Evolutionary conservation across 2,329 filamentous ascomycete species (phyloP), one percentile per base, ranked within the genome.

Genomic region (Kalaharituber pfeilii): DNA sequence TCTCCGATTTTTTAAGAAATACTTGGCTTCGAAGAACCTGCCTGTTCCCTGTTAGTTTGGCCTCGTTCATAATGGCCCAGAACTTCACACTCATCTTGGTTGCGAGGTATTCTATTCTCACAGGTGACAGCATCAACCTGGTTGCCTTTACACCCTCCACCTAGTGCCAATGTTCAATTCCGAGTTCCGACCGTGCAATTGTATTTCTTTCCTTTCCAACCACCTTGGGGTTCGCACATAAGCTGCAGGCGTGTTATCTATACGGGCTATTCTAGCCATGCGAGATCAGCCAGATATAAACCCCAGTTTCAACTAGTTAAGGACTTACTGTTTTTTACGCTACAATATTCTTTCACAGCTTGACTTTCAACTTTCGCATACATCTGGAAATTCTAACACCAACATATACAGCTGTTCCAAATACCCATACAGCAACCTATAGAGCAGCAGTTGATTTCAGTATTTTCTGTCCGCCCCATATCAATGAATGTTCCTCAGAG

Each of bases 11-110:
- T 61, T 62, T 25, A 64, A 52, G 44, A 60, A 59, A 58, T 61
- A 62, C 30, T 64, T 61, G 42, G 62, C 62, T 52, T 63, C 58
- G 50, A 64, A 63, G 47, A 57, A 62, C 53, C 57, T 55, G 7
- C 60, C 42, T 24, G 4, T 22, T 1, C 24, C 13, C 18, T 25
- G 5, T 47, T 47, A 47, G 42, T 53, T 59, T 42, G 26, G 29
- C 27, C 22, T n/a, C 13, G 33, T 8, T 50, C 54, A 50, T 52
- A 52, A 24, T 28, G 3, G 24, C 27, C 18, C 8, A 45, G 42
- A 52, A 55, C 22, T 7, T 13, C 39, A 7, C 18, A 47, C 42
- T 60, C 55, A 60, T 59, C 50, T 58, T 62, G 58, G 33, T 63
- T 59, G 50, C 61, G 58, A 24, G 62, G 61, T 26, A 63, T 62